Evolutionary conservation across 306 rosid genomes (phyloP).

Genomic region (Corylus avellana): DNA sequence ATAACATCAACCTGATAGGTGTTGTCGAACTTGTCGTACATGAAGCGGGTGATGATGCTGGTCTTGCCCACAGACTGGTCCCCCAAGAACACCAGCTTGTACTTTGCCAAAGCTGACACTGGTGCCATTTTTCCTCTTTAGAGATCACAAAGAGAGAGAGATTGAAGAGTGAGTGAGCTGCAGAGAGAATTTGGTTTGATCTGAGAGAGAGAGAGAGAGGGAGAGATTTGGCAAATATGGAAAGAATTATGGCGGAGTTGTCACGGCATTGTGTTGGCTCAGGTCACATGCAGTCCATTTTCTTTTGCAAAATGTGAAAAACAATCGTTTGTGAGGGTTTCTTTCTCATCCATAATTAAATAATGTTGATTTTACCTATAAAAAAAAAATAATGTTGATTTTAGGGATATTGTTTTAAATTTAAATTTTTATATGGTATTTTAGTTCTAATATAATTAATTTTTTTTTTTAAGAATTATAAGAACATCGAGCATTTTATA

Average conservation of each 20-base stretch:
- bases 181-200: constrained; percentile 2
- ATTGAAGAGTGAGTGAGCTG: neutral
- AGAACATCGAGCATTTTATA: no score
- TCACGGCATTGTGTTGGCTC: neutral
- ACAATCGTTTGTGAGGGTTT: neutral
- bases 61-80: constrained; percentile 69
- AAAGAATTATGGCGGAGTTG: neutral
- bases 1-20: constrained; percentile 60
- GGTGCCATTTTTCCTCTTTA: constrained; percentile 43
- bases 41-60: constrained; percentile 66
- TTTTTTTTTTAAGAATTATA: no score
- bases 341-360: neutral
- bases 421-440: no score
- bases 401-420: no score
- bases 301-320: neutral
- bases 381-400: no score
- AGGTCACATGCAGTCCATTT: neutral
- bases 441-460: no score
- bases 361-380: no score
- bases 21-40: constrained; percentile 65
- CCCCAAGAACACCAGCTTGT: constrained; percentile 60
- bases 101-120: constrained; percentile 61
- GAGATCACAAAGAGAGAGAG: neutral
- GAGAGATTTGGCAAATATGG: neutral
- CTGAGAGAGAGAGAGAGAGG: constrained; percentile 8